phyloP scores from a whole-genome alignment of 1,284 basidiomycete species.

The Leccinum laetum region DNA sequence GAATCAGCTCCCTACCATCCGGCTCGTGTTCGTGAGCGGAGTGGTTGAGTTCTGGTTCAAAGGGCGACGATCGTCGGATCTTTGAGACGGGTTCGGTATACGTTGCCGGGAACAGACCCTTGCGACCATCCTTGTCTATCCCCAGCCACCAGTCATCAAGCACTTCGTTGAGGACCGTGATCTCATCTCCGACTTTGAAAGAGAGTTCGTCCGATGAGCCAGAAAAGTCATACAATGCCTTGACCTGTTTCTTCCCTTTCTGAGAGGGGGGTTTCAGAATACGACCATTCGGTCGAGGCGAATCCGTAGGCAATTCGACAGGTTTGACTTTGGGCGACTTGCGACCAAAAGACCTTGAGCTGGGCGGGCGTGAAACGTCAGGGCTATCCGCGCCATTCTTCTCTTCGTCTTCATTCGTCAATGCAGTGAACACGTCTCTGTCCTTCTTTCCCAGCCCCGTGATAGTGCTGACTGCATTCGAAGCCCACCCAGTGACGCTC shows the following conservation, averaged over 20 bases:
- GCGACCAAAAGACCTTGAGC: slow-evolving; percentile 30
- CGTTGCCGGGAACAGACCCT: slow-evolving; percentile 75
- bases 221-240: slow-evolving; percentile 73
- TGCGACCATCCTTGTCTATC: slow-evolving; percentile 57
- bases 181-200: slow-evolving; percentile 71
- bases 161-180: slow-evolving; percentile 73
- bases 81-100: slow-evolving; percentile 59
- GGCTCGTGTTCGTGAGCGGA: slow-evolving; percentile 9
- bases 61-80: slow-evolving; percentile 23
- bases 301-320: slow-evolving; percentile 33
- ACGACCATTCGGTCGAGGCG: slow-evolving; percentile 42
- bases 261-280: slow-evolving; percentile 49
- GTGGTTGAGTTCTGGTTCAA: slow-evolving; percentile 13
- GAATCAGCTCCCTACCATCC: slow-evolving; percentile 18
- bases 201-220: slow-evolving; percentile 75
- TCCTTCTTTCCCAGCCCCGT: slow-evolving; percentile 63
- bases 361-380: slow-evolving; percentile 25
- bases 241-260: slow-evolving; percentile 56
- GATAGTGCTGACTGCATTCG: slow-evolving; percentile 58
- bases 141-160: slow-evolving; percentile 88
- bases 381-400: slow-evolving; percentile 29
- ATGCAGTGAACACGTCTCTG: slow-evolving; percentile 58
- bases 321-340: slow-evolving; percentile 41
- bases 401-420: slow-evolving; percentile 46
- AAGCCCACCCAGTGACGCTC: slow-evolving; percentile 66